Evolutionary conservation across 441 rosid species (phyloP), one percentile per base, ranked within the genome.

Genomic region (Syzygium malaccense): DNA sequence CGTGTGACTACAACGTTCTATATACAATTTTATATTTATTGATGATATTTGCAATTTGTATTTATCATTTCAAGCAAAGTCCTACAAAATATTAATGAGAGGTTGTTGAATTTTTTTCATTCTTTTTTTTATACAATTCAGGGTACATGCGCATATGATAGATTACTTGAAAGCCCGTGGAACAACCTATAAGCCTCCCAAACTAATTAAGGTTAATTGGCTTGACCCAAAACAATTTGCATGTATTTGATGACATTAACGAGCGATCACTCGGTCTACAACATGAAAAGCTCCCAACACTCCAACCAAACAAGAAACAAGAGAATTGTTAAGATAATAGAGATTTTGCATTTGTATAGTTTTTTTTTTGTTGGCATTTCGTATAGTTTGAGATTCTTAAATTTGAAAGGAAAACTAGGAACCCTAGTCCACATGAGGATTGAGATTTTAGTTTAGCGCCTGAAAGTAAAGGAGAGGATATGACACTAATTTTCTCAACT

Each of bases 101-200:
- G 0, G 0, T 13, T 0, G 32, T 60, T 60, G 32, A 0, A 28
- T 55, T 55, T 60, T 28, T 0, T 3, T 60, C 28, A 12, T 28
- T 30, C 10, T 26, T 58, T 60, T 13, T 25, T 26, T 57, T 57
- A 25, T 14, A 60, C 30, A 28, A 60, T 26, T 15, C 3, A 1
- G 9, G 0, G 30, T 3, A 26, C 7, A 5, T 0, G 30, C 32
- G 0, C 26, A 28, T 15, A 60, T 2, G 17, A 26, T 0, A 0
- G 2, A 60, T 12, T 28, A 14, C 2, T 6, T 60, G 12, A 60
- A 13, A 26, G 32, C 0, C 18, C 18, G 0, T 28, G 32, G 26
- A 3, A 60, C 5, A 14, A 14, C 32, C 66, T 12, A 60, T 8
- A 56, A 56, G 23, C 60, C 5, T 56, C 0, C 28, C 12, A 56